phyloP scores from a whole-genome alignment of 1,284 basidiomycete species.

The Rhodotorula sp. region DNA sequence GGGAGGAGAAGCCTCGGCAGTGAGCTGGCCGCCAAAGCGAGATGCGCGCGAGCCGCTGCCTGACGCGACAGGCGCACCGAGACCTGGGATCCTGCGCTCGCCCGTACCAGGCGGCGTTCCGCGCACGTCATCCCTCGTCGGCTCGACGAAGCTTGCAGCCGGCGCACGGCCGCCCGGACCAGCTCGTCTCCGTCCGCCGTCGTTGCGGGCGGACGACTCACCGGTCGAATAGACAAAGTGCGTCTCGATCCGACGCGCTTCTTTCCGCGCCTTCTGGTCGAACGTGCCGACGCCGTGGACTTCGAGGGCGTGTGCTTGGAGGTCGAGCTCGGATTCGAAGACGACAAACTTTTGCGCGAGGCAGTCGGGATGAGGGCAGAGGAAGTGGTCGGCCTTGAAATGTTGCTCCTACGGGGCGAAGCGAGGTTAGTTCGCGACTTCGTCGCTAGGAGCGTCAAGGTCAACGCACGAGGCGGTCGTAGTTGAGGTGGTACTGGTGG shows the following conservation, averaged over 20 bases:
- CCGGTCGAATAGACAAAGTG: slow-evolving; percentile 65
- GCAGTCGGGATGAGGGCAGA: slow-evolving; percentile 73
- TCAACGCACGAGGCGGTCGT: slow-evolving; percentile 36
- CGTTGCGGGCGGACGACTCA: slow-evolving; percentile 20
- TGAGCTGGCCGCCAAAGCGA: slow-evolving; percentile 27
- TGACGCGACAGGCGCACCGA: slow-evolving; percentile 49
- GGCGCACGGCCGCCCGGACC: slow-evolving; percentile 18
- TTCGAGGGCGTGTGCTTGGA: slow-evolving; percentile 87
- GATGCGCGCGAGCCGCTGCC: slow-evolving; percentile 12
- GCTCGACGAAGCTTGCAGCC: slow-evolving; percentile 33
- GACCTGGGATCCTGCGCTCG: slow-evolving; percentile 47
- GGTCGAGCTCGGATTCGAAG: slow-evolving; percentile 80
- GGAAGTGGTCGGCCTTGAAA: slow-evolving; percentile 62
- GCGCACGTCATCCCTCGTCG: slow-evolving; percentile 15
- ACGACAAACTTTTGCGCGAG: slow-evolving; percentile 90
- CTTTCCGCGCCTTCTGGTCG: slow-evolving; percentile 64
- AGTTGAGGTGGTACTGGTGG: slow-evolving; percentile 75
- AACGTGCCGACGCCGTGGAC: slow-evolving; percentile 66
- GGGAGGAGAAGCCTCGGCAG: slow-evolving; percentile 1
- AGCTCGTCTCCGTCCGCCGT: slow-evolving; percentile 48
- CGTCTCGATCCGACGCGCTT: slow-evolving; percentile 72
- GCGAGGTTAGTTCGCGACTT: neutral
- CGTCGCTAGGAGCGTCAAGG: neutral
- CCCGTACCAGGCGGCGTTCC: slow-evolving; percentile 5
- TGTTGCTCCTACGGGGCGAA: slow-evolving; percentile 17